Evolutionary conservation across 192 early-diverging fungal genomes (phyloP).

Genomic region (Coemansia sp.): DNA sequence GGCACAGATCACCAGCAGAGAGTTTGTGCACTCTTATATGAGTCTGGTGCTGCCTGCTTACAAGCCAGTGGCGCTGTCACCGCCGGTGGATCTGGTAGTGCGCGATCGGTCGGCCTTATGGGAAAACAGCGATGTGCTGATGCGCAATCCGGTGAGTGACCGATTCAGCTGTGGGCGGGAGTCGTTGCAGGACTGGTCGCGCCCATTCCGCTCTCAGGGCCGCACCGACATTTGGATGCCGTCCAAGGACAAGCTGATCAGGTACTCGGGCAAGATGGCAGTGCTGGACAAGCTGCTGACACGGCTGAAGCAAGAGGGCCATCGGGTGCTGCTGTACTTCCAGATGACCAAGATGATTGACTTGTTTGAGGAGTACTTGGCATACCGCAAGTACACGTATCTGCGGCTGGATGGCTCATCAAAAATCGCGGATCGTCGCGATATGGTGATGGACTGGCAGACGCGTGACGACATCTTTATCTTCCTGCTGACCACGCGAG

Average conservation of each 20-base stretch:
- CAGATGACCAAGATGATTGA: slow-evolving; percentile 91
- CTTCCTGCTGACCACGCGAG: slow-evolving; percentile 79
- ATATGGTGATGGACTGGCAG: slow-evolving; percentile 93
- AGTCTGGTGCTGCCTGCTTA: slow-evolving; percentile 50
- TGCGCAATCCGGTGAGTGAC: slow-evolving; percentile 26
- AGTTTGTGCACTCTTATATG: slow-evolving; percentile 39
- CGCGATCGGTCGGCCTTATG: slow-evolving; percentile 60
- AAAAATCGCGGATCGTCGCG: slow-evolving; percentile 80
- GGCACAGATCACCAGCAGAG: slow-evolving; percentile 21
- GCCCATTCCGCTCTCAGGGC: slow-evolving; percentile 52
- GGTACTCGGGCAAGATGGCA: slow-evolving; percentile 77
- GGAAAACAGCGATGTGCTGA: slow-evolving; percentile 50
- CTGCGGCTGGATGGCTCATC: slow-evolving; percentile 86
- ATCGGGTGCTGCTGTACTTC: slow-evolving; percentile 81
- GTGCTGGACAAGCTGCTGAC: slow-evolving; percentile 68
- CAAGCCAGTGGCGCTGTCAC: slow-evolving; percentile 58
- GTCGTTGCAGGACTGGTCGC: slow-evolving; percentile 36
- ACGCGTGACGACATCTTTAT: slow-evolving; percentile 81
- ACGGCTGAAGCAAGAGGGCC: slow-evolving; percentile 71
- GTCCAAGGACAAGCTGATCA: slow-evolving; percentile 70
- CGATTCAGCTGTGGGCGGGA: slow-evolving; percentile 30
- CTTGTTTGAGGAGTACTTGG: slow-evolving; percentile 82
- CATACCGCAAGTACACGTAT: slow-evolving; percentile 83
- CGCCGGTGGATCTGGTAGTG: slow-evolving; percentile 62
- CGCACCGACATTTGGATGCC: slow-evolving; percentile 69